phyloP scores from a whole-genome alignment of 2,329 filamentous ascomycete genomes.

The Coleophoma eucalyptorum region DNA sequence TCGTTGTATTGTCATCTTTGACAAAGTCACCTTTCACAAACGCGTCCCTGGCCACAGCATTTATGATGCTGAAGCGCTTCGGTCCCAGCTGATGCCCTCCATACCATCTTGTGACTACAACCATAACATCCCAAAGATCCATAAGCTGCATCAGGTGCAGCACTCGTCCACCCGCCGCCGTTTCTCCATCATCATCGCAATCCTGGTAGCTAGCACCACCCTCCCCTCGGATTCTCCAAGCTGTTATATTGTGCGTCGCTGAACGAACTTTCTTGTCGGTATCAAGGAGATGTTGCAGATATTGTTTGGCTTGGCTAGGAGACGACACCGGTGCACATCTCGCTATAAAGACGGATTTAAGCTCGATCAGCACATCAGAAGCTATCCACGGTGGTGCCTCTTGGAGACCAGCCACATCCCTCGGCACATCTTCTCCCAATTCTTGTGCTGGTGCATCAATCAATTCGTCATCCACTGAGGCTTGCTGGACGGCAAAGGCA shows the following conservation, averaged over 20 bases:
- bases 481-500: not conserved
- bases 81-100: slow-evolving; percentile 87
- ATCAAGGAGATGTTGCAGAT: slow-evolving; percentile 70
- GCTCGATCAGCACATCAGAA: slow-evolving; percentile 71
- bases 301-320: slow-evolving; percentile 65
- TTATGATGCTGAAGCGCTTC: slow-evolving; percentile 86
- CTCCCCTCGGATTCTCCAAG: slow-evolving; percentile 74
- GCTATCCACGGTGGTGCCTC: slow-evolving; percentile 60
- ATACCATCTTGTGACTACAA: slow-evolving; percentile 94
- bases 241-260: slow-evolving; percentile 93
- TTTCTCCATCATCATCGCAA: slow-evolving; percentile 94
- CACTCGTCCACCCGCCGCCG: slow-evolving; percentile 80
- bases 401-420: not conserved
- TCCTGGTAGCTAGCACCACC: slow-evolving; percentile 67
- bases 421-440: slow-evolving; percentile 10
- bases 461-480: not conserved
- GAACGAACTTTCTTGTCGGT: slow-evolving; percentile 81
- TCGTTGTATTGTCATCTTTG: slow-evolving; percentile 44
- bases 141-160: slow-evolving; percentile 92
- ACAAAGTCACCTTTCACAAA: slow-evolving; percentile 74
- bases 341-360: slow-evolving; percentile 85
- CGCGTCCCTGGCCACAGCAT: slow-evolving; percentile 78
- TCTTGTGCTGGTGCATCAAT: slow-evolving; percentile 21
- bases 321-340: slow-evolving; percentile 68
- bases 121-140: slow-evolving; percentile 88